Evolutionary conservation across 1,139 yeast genomes (phyloP), one percentile per base, ranked within the genome.

Genomic region (Pichia sp.): DNA sequence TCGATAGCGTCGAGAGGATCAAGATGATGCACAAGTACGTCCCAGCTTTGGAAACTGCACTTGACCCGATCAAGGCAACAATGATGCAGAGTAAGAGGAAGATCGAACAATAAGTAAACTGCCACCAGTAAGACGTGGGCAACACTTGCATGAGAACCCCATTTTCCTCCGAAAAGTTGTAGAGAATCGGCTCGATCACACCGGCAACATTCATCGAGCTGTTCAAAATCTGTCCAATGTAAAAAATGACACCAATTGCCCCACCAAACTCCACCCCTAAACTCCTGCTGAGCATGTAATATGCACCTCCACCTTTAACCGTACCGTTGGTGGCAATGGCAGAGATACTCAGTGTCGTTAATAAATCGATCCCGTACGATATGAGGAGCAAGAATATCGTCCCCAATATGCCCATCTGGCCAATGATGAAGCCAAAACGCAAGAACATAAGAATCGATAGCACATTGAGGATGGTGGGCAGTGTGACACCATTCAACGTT

Each of bases 211-310:
- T 86, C 75, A 86, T 76, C 41, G 91, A 81, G 47, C 89, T 76
- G 64, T 86, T 86, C 52, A 86, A 71, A 31, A 85, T 83, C 67
- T 86, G 95, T 0, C 95, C 95, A 52, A 85, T 73, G 62, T 82
- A 86, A 64, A 86, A 85, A 26, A 86, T 85, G 36, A 86, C 72
- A 0, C 95, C 95, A 55, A 86, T 85, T 2, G 93, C 84, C 3
- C 93, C 93, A 34, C 95, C 95, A 66, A 86, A 86, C 62, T 86
- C 95, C 2, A 90, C 91, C 0, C 95, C 95, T 56, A 86, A 69
- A 41, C 89, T 82, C 62, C 95, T 70, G 16, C 89, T 83, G 44
- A 86, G 83, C 91, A 86, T 86, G 60, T 84, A 85, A 64, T 86
- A 86, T 0, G 93, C 91, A 30, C 95, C 95, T 16, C 95, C 95